Evolutionary conservation across 257 asterid genomes (phyloP), one percentile per base, ranked within the genome.

Genomic region (Rhazya stricta): DNA sequence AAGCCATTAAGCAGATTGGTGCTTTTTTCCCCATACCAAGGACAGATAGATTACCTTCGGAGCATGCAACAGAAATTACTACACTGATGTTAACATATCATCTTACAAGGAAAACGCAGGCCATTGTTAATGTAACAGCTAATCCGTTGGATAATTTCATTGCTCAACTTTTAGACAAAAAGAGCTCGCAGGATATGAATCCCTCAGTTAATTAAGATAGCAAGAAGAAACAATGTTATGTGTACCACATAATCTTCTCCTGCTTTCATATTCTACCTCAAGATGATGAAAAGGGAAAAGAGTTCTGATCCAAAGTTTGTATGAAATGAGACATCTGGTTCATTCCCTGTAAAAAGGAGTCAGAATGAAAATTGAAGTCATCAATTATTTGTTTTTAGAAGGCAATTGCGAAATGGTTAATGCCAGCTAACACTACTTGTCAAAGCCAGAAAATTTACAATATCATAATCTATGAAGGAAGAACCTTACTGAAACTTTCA

Each of bases 301-400:
- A 66, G 32, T 43, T 37, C 71, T 12, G 9, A 19, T 37, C 9
- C 71, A 36, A 37, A 36, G 12, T 8, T 65, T 23, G 5, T 9
- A 21, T 21, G 50, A 23, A 21, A 21, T 36, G 15, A 6, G 46
- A 37, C 43, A 21, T 37, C 71, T 37, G 50, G 18, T 37, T 66
- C 50, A 66, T 66, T 66, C 71, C 71, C 71, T 66, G 50, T 66
- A 66, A 66, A 21, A 39, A 43, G 9, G 18, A 23, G 50, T 27
- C 50, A 21, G 0, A 37, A 66, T 37, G 18, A 66, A 19, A n/a
- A 37, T 21, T 21, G 1, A 21, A 27, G 6, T 36, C 27, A 34
- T 63, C 45, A 39, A 32, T 16, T 36, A 19, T n/a, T n/a, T n/a
- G n/a, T 36, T 65, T 63, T 65, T 30, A 66, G 13, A 66, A 37